Evolutionary conservation across 306 rosid species (phyloP).

Genomic region (Casuarina equisetifolia): DNA sequence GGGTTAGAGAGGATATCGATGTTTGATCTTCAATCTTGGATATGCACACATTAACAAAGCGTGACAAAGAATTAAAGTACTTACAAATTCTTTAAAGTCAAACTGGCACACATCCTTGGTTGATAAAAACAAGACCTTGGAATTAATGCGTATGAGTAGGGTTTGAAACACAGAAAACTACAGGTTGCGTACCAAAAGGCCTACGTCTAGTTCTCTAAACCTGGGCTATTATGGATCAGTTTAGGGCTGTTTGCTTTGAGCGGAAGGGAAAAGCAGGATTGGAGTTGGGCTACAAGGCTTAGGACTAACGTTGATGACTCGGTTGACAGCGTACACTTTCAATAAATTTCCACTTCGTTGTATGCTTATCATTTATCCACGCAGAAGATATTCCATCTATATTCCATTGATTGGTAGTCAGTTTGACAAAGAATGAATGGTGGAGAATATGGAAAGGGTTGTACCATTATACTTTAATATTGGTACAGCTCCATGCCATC

Average conservation of each 20-base stretch:
- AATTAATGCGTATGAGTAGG: conserved; percentile 19
- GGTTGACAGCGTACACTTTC: conserved; percentile 19
- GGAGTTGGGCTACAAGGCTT: conserved; percentile 2
- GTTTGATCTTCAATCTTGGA: no score
- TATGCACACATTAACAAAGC: no score
- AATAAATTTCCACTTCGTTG: conserved; percentile 18
- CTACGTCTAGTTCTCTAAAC: neutral
- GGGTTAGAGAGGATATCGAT: no score
- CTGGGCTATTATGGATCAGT: neutral
- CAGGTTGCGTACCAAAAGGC: neutral
- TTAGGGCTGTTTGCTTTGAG: neutral
- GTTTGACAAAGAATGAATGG: conserved; percentile 55
- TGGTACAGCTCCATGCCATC: conserved; percentile 39
- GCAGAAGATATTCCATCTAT: conserved; percentile 37
- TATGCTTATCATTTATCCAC: conserved; percentile 21
- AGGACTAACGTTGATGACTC: neutral
- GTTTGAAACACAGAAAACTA: conserved; percentile 19
- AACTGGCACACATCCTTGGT: conserved; percentile 2
- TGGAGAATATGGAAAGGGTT: conserved; percentile 48
- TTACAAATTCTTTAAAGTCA: neutral
- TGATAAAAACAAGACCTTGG: conserved; percentile 30
- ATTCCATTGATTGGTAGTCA: conserved; percentile 46
- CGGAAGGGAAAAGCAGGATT: neutral
- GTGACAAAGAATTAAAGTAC: no score
- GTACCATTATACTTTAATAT: conserved; percentile 32